Base-by-base conservation (phyloP, 805 yeast species). In the Wickerhamomyces chambardii region DNA sequence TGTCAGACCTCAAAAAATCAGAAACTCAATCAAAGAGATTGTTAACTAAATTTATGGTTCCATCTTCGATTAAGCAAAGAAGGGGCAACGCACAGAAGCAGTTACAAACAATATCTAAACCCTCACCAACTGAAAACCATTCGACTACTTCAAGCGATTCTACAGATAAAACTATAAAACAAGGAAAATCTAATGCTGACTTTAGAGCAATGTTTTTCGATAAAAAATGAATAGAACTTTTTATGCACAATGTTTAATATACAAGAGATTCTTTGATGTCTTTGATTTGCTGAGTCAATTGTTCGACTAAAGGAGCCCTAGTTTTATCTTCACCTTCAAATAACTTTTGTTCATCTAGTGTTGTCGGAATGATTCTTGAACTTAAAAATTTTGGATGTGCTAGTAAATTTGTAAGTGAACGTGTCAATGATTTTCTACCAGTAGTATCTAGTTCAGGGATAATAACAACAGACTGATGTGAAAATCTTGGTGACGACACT, bases 321-420 rank as follows among this genome's bases (percentile, higher is more conserved):
- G 51, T 44, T 32, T 58, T 62, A 16, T 57, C 74, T 4, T 71
- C 77, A 27, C 61, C 61, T 36, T 75, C 78, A 28, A 75, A 56
- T 8, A 72, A 43, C 29, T 70, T 64, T 46, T 75, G 82, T 44
- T 84, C 92, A 32, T 82, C 90, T 2, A 63, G 33, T 11, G 78
- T 71, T 3, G 79, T 69, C 3, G 89, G 73, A 3, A 70, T 64
- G 4, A 84, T 67, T 44, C 92, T 63, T 6, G 89, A 72, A 5
- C 83, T 69, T 41, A 89, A 61, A 45, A 78, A 87, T 55, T 85
- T 86, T 12, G 95, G 95, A 57, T 89, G 97, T 19, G 89, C 79
- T 41, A 85, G 65, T 29, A 89, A 65, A 44, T 85, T 84, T 36
- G 73, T 80, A 37, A 87, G 59, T 10, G 80, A 73, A 30, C 68